Percentiles rank a stretch among this genome's conserved stretches.
Conservation (phyloP, 257 asterid genomes). For the Capsicum baccatum region DNA sequence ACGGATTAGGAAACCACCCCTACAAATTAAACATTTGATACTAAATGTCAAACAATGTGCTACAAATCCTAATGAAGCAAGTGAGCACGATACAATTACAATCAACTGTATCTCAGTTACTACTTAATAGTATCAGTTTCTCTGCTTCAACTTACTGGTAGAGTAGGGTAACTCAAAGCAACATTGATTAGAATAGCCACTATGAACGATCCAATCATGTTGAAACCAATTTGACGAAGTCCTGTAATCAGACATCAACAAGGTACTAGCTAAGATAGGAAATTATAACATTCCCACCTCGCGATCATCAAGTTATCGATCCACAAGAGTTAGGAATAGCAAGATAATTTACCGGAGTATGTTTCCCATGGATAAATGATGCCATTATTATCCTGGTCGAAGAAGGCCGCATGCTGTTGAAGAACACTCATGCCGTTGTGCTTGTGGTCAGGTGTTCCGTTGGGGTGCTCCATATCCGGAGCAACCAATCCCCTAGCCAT, state of each 20-base stretch:
- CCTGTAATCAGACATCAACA: slow-evolving; percentile 39
- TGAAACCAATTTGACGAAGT: slow-evolving; percentile 74
- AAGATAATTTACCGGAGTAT: slow-evolving; percentile 39
- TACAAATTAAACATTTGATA: slow-evolving; percentile 27
- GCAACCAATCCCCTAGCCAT: slow-evolving; percentile 70
- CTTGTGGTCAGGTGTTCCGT: slow-evolving; percentile 71
- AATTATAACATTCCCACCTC: not conserved
- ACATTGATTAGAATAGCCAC: slow-evolving; percentile 55
- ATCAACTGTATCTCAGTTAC: not conserved
- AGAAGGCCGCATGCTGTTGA: slow-evolving; percentile 87
- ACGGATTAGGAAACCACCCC: slow-evolving; percentile 84
- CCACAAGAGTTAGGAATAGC: not conserved
- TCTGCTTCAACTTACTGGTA: slow-evolving; percentile 60
- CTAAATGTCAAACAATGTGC: no score
- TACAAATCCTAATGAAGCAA: not conserved
- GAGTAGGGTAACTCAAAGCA: slow-evolving; percentile 68
- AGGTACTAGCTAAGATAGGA: not conserved
- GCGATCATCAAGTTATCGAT: not conserved
- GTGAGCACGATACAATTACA: not conserved
- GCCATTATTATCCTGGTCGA: slow-evolving; percentile 79
- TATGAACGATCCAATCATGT: slow-evolving; percentile 57
- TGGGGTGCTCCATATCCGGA: slow-evolving; percentile 75
- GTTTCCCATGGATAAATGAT: slow-evolving; percentile 86
- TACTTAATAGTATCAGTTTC: not conserved
- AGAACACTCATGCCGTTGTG: slow-evolving; percentile 69